Base-by-base conservation (phyloP, 1,284 basidiomycete genomes). In the Tilletia caries region DNA sequence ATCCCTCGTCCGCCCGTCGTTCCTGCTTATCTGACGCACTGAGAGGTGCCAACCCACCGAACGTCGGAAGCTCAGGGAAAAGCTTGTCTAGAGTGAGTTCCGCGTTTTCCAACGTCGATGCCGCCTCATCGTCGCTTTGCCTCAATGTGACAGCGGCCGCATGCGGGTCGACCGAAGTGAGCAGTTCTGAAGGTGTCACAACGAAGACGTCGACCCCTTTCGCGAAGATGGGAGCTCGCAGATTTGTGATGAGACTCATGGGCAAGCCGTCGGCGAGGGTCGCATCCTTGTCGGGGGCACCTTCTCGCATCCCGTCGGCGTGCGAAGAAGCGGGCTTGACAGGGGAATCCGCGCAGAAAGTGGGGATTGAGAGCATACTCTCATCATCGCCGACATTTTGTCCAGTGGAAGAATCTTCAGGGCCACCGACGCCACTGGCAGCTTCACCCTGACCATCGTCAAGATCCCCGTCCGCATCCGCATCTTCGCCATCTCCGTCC, bases 61-160 rank as follows among this genome's bases (percentile, higher is more conserved):
- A 88, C 5, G 85, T 67, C 3, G 82, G 83, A 4, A 88, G 82
- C 66, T 88, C 87, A 2, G 87, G 87, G 76, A 88, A 87, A 13
- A 69, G 77, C 25, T 72, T 73, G 58, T 73, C 75, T 70, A 82
- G 70, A 1, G 76, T 70, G 2, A 80, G 73, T 34, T 75, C 65
- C 15, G 69, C 71, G 27, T 75, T 67, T 34, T 76, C 70, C 67
- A 83, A 67, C 69, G 76, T 43, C 52, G 70, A 70, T 8, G 74
- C 67, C 41, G 77, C 58, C 20, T 77, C 73, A 13, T 70, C 58
- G 1, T 72, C 68, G 41, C 75, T 75, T 29, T 81, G 69, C 25
- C 77, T 76, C n/a, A 79, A 72, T 33, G 77, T 67, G 1, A 77
- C 75, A 2, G 75, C 73, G 4, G 75, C 71, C 20, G 76, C 76